Percentiles rank a stretch among this genome's conserved stretches.
These are phyloP conservation scores for Penicillium tannophilum DNA, from an alignment of 495 filamentous ascomycete species.

Conservation along the genomic window DNA sequence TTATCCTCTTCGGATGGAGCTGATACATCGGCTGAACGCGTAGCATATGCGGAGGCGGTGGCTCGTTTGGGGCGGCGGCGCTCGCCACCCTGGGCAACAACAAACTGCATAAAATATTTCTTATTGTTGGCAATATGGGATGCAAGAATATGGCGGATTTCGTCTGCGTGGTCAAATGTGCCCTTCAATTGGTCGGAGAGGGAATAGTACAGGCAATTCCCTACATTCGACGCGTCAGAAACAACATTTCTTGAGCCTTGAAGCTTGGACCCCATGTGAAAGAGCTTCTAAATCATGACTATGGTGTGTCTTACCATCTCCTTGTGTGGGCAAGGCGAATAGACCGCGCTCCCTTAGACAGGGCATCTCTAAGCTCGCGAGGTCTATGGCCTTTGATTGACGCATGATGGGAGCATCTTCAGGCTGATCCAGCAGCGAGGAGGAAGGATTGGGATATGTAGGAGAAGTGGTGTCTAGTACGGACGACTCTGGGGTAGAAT, in stretches of 20 bases:
- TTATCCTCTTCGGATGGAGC: conserved; percentile 57
- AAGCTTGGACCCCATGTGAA: background rate
- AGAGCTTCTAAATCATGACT: background rate
- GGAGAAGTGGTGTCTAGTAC: conserved; percentile 10
- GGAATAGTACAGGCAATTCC: conserved; percentile 78
- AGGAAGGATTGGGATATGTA: conserved; percentile 1
- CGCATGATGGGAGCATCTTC: conserved; percentile 10
- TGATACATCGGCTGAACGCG: conserved; percentile 40
- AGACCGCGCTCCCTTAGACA: conserved; percentile 42
- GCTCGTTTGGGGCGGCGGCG: conserved; percentile 66
- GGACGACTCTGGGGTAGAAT: conserved; percentile 23
- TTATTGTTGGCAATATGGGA: conserved; percentile 62
- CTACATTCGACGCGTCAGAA: conserved; percentile 42
- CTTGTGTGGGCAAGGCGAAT: conserved; percentile 47
- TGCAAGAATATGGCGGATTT: conserved; percentile 63
- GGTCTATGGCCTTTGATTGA: conserved; percentile 27
- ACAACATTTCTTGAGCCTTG: background rate
- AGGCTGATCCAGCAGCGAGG: conserved; percentile 21
- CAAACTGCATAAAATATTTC: conserved; percentile 67
- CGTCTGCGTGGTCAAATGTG: conserved; percentile 55
- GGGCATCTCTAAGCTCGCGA: conserved; percentile 38
- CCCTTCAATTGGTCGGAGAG: conserved; percentile 76
- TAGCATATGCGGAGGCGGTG: conserved; percentile 44
- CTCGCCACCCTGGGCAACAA: conserved; percentile 60
- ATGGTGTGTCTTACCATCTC: conserved; percentile 40